Percentiles rank a stretch among this genome's conserved stretches.
phyloP scores from a whole-genome alignment of 2,329 filamentous ascomycete genomes.

The Elsinoe arachidis region DNA sequence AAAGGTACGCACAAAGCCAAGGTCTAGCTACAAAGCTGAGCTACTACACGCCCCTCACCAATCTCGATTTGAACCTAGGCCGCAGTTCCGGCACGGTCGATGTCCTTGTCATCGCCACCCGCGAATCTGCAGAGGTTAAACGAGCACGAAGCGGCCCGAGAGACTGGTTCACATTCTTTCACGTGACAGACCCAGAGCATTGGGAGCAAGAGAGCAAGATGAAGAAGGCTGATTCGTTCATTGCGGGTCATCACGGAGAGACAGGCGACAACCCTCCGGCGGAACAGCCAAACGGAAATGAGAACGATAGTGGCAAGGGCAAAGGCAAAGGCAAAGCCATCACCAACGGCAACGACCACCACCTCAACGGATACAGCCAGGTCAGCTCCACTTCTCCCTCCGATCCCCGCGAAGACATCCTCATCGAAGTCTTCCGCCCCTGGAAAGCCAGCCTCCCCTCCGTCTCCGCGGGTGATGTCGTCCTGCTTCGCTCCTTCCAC shows the following conservation, averaged over 20 bases:
- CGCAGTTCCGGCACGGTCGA: slow-evolving; percentile 32
- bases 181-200: slow-evolving; percentile 32
- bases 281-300: too few species aligned
- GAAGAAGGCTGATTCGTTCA: too few species aligned
- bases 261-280: too few species aligned
- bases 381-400: too few species aligned
- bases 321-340: background rate
- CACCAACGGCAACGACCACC: background rate
- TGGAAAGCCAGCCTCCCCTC: slow-evolving; percentile 35
- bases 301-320: background rate
- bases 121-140: slow-evolving; percentile 25
- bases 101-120: slow-evolving; percentile 36
- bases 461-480: slow-evolving; percentile 34
- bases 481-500: slow-evolving; percentile 35
- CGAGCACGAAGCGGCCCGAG: slow-evolving; percentile 35
- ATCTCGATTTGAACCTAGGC: slow-evolving; percentile 33
- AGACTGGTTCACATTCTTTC: slow-evolving; percentile 36
- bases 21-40: slow-evolving; percentile 34
- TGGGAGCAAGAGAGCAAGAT: slow-evolving; percentile 16
- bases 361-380: too few species aligned
- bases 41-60: slow-evolving; percentile 39
- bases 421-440: slow-evolving; percentile 37
- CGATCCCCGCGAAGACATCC: slow-evolving; percentile 14
- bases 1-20: slow-evolving; percentile 12
- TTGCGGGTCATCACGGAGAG: too few species aligned